phyloP scores from a whole-genome alignment of 108 stramenopile species.

The Cyclotella baltica region DNA sequence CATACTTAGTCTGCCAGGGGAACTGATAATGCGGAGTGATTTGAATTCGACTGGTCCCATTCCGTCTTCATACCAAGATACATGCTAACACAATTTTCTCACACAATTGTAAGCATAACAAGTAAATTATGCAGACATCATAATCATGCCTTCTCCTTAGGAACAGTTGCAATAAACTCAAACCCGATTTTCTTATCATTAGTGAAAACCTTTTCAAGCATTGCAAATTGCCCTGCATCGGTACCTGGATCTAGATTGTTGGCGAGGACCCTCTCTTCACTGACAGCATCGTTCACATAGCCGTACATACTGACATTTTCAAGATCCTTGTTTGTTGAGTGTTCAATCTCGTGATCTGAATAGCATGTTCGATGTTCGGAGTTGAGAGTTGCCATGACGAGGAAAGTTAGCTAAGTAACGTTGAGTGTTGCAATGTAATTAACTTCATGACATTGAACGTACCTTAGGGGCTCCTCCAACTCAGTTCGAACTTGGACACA shows the following conservation, averaged over 20 bases:
- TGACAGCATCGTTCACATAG: constrained; percentile 74
- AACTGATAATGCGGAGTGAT: constrained; percentile 78
- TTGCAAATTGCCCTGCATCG: constrained; percentile 94
- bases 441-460: not conserved
- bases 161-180: constrained; percentile 90
- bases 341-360: not conserved
- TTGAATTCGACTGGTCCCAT: constrained; percentile 83
- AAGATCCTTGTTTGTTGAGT: constrained; percentile 45
- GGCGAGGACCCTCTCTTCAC: constrained; percentile 86
- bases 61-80: constrained; percentile 73
- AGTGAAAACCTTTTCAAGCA: constrained; percentile 67
- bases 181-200: constrained; percentile 79
- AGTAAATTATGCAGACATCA: not conserved
- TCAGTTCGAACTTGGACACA: constrained; percentile 88
- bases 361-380: not conserved
- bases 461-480: constrained; percentile 61
- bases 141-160: constrained; percentile 69
- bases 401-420: not conserved
- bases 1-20: constrained; percentile 93
- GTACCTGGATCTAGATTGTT: constrained; percentile 92
- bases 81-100: constrained; percentile 46
- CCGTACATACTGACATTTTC: constrained; percentile 88
- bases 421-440: not conserved
- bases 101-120: not conserved
- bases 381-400: too few relatives aligned